Evolutionary conservation across 2,329 filamentous ascomycete genomes (phyloP).

Genomic region (Madurella fahalii): DNA sequence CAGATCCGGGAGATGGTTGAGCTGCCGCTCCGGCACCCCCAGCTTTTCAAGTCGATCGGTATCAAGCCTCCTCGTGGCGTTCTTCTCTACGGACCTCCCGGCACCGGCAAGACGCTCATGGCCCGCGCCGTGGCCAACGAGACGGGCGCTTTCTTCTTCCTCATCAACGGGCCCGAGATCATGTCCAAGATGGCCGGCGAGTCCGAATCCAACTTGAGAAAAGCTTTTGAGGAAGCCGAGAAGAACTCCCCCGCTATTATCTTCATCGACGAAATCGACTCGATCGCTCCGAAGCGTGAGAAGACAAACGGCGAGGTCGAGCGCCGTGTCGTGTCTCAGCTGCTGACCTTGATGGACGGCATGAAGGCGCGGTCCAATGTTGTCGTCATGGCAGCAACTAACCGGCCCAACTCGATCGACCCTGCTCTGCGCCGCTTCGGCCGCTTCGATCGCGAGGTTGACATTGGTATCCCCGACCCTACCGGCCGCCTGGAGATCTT

Average conservation of each 20-base stretch:
- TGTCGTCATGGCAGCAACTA: slow-evolving; percentile 98
- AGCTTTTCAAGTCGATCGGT: slow-evolving; percentile 99
- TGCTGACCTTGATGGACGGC: slow-evolving; percentile 94
- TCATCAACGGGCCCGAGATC: slow-evolving; percentile 98
- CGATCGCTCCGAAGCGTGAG: slow-evolving; percentile 98
- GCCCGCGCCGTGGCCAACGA: slow-evolving; percentile 98
- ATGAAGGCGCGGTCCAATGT: slow-evolving; percentile 99
- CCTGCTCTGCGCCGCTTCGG: slow-evolving; percentile 96
- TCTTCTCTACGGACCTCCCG: slow-evolving; percentile 90
- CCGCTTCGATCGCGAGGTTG: slow-evolving; percentile 97
- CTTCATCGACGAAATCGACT: slow-evolving; percentile 99
- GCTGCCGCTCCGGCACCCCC: slow-evolving; percentile 90
- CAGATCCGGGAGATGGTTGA: slow-evolving; percentile 99
- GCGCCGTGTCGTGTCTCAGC: slow-evolving; percentile 95
- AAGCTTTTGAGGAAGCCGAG: slow-evolving; percentile 99
- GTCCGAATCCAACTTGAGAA: slow-evolving; percentile 95
- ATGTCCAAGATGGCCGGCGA: slow-evolving; percentile 99
- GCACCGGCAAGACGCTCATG: slow-evolving; percentile 99
- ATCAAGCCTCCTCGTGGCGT: slow-evolving; percentile 99
- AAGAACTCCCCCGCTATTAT: slow-evolving; percentile 99
- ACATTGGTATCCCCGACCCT: slow-evolving; percentile 96
- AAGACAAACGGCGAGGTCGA: slow-evolving; percentile 99
- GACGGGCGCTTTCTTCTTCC: slow-evolving; percentile 98
- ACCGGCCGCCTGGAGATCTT: slow-evolving; percentile 98
- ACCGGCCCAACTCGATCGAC: slow-evolving; percentile 97